Percentiles rank a stretch among this genome's conserved stretches.
Evolutionary conservation across 1,139 yeast genomes (phyloP).

Genomic region (Lodderomyces margitis): DNA sequence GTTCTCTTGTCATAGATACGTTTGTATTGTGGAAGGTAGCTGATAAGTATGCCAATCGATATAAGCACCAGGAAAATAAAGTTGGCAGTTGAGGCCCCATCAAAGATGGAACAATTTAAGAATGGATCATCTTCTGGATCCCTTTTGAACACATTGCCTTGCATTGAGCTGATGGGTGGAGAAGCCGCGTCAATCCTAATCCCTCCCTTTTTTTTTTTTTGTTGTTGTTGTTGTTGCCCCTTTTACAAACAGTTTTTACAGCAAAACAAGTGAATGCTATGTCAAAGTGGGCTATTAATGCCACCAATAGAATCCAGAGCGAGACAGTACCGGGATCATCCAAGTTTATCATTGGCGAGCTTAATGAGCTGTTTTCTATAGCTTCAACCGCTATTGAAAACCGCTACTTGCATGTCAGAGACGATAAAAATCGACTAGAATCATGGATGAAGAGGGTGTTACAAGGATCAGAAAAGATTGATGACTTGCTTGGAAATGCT

Average conservation of each 20-base stretch:
- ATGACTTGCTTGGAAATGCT: background rate
- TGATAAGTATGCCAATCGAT: conserved; percentile 66
- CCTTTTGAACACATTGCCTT: background rate
- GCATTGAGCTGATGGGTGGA: background rate
- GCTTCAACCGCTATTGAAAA: conserved; percentile 26
- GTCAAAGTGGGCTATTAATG: conserved; percentile 32
- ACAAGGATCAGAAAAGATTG: conserved; percentile 3
- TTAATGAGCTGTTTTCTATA: conserved; percentile 27
- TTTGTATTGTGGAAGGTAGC: conserved; percentile 75
- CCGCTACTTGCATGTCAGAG: conserved; percentile 14
- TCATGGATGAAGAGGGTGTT: conserved; percentile 22
- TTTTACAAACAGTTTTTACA: no score
- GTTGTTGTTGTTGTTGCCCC: background rate
- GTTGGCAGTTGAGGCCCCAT: conserved; percentile 45
- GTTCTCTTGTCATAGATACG: conserved; percentile 58
- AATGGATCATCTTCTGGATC: background rate
- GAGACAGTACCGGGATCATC: conserved; percentile 40
- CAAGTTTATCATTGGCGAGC: conserved; percentile 36
- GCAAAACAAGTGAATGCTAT: conserved; percentile 1
- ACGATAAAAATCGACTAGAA: conserved; percentile 22
- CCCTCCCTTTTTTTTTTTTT: background rate
- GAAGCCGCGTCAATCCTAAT: background rate
- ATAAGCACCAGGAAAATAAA: conserved; percentile 51
- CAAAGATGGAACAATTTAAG: conserved; percentile 37
- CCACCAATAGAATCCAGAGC: conserved; percentile 25